phyloP scores from a whole-genome alignment of 257 asterid species.

The Coffea eugenioides region DNA sequence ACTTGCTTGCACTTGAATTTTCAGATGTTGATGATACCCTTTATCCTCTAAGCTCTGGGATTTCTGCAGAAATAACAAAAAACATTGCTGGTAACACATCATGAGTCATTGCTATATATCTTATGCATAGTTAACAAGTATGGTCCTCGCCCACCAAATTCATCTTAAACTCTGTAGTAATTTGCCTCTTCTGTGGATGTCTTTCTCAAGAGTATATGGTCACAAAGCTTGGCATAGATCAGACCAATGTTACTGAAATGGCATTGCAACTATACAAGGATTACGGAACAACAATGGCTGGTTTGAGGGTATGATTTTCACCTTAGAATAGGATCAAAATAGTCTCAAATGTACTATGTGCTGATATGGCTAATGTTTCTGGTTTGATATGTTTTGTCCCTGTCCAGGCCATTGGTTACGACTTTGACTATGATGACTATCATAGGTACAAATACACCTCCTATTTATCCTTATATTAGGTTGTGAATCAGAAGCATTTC shows the following conservation, averaged over 20 bases:
- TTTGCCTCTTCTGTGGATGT: constrained; percentile 12
- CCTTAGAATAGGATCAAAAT: neutral
- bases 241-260: constrained; percentile 60
- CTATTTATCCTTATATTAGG: neutral
- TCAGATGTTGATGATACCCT: constrained; percentile 94
- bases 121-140: neutral
- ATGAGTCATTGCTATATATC: neutral
- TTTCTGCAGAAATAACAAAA: constrained; percentile 64
- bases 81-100: constrained; percentile 61
- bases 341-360: neutral
- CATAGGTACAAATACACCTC: constrained; percentile 50
- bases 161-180: neutral
- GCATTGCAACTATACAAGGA: constrained; percentile 70
- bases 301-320: constrained; percentile 58
- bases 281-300: constrained; percentile 96
- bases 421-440: constrained; percentile 80
- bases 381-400: neutral
- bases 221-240: constrained; percentile 61
- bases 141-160: neutral
- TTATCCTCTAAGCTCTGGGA: constrained; percentile 80
- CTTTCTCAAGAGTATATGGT: constrained; percentile 64
- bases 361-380: neutral
- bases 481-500: neutral
- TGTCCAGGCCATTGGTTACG: constrained; percentile 70
- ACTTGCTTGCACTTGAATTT: constrained; percentile 13